phyloP scores from a whole-genome alignment of 306 rosid genomes.

The Astragalus membranaceus region DNA sequence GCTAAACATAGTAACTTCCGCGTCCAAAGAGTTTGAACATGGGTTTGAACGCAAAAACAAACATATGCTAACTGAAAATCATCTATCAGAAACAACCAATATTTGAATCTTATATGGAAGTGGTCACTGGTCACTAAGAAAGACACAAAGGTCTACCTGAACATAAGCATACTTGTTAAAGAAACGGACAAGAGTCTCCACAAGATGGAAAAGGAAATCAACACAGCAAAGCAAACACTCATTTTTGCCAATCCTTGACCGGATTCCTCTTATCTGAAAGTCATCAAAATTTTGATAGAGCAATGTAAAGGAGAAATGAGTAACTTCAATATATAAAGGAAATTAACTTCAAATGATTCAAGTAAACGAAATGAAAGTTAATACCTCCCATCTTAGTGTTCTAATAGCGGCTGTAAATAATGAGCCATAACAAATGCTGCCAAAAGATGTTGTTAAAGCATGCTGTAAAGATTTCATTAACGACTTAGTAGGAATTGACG shows the following conservation, averaged over 20 bases:
- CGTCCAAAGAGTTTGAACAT: no score
- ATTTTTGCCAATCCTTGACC: constrained; percentile 89
- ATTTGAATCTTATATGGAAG: not conserved
- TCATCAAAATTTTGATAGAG: no score
- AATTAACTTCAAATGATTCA: constrained; percentile 13
- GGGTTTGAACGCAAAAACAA: no score
- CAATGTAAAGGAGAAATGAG: not conserved
- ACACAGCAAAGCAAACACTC: constrained; percentile 96
- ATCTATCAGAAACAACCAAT: not conserved
- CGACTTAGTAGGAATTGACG: constrained; percentile 57
- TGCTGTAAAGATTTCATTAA: constrained; percentile 58
- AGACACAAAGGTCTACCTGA: constrained; percentile 48
- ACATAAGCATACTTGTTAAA: constrained; percentile 99
- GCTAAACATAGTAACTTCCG: no score
- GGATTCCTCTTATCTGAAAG: constrained; percentile 79
- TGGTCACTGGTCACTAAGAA: not conserved
- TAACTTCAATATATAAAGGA: not conserved
- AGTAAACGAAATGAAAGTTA: not conserved
- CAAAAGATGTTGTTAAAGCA: constrained; percentile 92
- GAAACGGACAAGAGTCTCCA: constrained; percentile 95
- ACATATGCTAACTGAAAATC: no score
- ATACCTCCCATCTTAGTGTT: constrained; percentile 91
- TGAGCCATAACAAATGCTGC: constrained; percentile 97
- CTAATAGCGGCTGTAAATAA: constrained; percentile 96
- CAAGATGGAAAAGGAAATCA: constrained; percentile 92